Conservation (phyloP, 805 yeast genomes). For the Cyberlindnera mrakii region DNA sequence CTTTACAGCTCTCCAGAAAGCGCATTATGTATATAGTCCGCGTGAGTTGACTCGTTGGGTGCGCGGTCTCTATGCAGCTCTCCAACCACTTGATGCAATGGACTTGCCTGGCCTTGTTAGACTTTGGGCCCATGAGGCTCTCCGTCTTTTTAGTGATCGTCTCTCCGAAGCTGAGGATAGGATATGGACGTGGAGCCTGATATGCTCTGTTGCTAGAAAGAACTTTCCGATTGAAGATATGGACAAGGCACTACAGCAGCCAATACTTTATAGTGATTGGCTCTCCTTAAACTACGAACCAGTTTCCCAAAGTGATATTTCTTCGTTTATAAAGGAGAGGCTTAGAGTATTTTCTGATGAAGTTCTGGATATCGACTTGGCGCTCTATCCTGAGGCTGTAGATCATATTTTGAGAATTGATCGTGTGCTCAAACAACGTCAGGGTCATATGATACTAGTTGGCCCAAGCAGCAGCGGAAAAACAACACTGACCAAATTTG, state of each 20-base stretch:
- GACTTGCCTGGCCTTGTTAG: slow-evolving; percentile 43
- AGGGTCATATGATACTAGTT: slow-evolving; percentile 83
- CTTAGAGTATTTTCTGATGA: slow-evolving; percentile 73
- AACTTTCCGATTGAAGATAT: slow-evolving; percentile 44
- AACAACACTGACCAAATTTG: slow-evolving; percentile 70
- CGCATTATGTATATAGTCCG: slow-evolving; percentile 78
- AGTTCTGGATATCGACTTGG: slow-evolving; percentile 53
- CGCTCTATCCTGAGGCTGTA: slow-evolving; percentile 62
- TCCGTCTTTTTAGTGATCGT: slow-evolving; percentile 73
- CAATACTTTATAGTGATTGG: slow-evolving; percentile 74
- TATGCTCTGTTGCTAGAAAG: slow-evolving; percentile 26
- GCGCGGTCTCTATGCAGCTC: slow-evolving; percentile 59
- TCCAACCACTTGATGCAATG: slow-evolving; percentile 31
- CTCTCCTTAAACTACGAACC: slow-evolving; percentile 55
- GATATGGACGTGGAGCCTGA: slow-evolving; percentile 39
- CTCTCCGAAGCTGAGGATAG: slow-evolving; percentile 43
- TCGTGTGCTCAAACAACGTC: slow-evolving; percentile 74
- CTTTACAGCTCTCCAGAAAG: slow-evolving; percentile 34
- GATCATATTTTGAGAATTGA: slow-evolving; percentile 77
- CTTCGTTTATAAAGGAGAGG: slow-evolving; percentile 54
- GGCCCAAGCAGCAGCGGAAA: slow-evolving; percentile 85
- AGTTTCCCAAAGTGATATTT: slow-evolving; percentile 42
- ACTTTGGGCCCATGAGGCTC: slow-evolving; percentile 77
- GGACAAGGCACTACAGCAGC: slow-evolving; percentile 32
- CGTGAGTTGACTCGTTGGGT: slow-evolving; percentile 88